Conservation (phyloP, 2,329 filamentous ascomycete genomes). For the Alternaria metachromatica region DNA sequence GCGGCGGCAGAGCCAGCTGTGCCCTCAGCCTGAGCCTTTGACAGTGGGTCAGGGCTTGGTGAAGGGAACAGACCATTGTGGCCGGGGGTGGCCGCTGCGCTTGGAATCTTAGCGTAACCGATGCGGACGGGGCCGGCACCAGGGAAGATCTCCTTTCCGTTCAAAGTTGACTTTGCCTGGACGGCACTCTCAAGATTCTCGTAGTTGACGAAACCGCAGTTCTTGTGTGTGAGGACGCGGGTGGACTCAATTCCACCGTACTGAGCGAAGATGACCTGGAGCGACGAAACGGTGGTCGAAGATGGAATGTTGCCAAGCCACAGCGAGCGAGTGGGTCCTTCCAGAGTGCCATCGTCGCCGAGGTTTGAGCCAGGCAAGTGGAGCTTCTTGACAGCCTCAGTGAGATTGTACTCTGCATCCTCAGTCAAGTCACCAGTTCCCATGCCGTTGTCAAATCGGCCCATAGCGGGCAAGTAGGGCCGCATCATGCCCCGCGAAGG, state of each 20-base stretch:
- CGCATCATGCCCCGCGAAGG: slow-evolving; percentile 69
- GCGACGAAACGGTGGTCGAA: slow-evolving; percentile 92
- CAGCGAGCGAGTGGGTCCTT: slow-evolving; percentile 88
- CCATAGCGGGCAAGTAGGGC: slow-evolving; percentile 72
- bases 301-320: slow-evolving; percentile 98
- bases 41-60: slow-evolving; percentile 86
- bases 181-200: slow-evolving; percentile 90
- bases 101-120: slow-evolving; percentile 96
- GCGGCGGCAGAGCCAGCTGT: slow-evolving; percentile 46
- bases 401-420: slow-evolving; percentile 78
- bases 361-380: slow-evolving; percentile 64
- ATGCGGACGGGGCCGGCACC: slow-evolving; percentile 94
- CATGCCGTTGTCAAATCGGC: slow-evolving; percentile 68
- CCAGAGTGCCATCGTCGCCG: slow-evolving; percentile 78
- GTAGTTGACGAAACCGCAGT: slow-evolving; percentile 98
- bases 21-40: slow-evolving; percentile 56
- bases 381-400: slow-evolving; percentile 83
- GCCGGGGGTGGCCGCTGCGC: slow-evolving; percentile 84
- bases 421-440: slow-evolving; percentile 78
- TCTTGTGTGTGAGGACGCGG: slow-evolving; percentile 95
- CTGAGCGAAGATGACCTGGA: slow-evolving; percentile 94
- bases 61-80: slow-evolving; percentile 88
- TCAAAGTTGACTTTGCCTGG: slow-evolving; percentile 83
- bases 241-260: slow-evolving; percentile 91
- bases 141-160: slow-evolving; percentile 98